Base-by-base conservation (phyloP, 108 stramenopile genomes). In the Thalassiosira profunda region DNA sequence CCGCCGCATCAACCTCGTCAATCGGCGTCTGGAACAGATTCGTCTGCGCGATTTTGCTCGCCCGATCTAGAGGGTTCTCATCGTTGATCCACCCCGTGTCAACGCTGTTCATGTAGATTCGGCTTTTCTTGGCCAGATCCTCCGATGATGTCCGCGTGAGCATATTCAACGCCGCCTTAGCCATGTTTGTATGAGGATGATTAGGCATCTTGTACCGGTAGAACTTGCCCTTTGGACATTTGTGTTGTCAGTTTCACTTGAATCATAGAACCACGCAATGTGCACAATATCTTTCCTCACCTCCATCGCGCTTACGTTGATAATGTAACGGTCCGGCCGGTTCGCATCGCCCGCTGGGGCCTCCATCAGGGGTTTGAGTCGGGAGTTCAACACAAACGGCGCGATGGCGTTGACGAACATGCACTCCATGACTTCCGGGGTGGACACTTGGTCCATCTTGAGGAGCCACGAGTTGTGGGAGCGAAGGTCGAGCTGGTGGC, bases 1-100 rank as follows among this genome's bases (percentile, higher is more conserved):
- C 89, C 10, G 96, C 96, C 4, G 96, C 96, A 73, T 97, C 96
- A 37, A 95, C 62, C 69, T 97, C 96, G 67, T 97, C 96, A 58
- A 97, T 92, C 2, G 96, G 96, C 2, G 96, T 97, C 72, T 94
- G 92, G 67, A 97, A 97, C 25, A 74, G 65, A 74, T 97, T 94
- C 4, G 58, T 80, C 66, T 83, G 61, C 3, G 89, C 93, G 28
- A 77, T 93, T 43, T 89, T 89, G 25, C 71, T 74, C 2, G 96
- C 96, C 62, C 70, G 71, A 33, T 89, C 91, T 63, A 90, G 44
- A 29, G 96, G 96, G 80, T 95, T 93, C 76, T 96, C 95, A 63
- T 92, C 91, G 64, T 96, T 96, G 59, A 96, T 93, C 95, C 95
- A 96, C 24, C 96, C 96, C 3, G 96, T 97, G 63, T 97, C 96